phyloP scores from a whole-genome alignment of 805 yeast species.

The Kuraishia molischiana region DNA sequence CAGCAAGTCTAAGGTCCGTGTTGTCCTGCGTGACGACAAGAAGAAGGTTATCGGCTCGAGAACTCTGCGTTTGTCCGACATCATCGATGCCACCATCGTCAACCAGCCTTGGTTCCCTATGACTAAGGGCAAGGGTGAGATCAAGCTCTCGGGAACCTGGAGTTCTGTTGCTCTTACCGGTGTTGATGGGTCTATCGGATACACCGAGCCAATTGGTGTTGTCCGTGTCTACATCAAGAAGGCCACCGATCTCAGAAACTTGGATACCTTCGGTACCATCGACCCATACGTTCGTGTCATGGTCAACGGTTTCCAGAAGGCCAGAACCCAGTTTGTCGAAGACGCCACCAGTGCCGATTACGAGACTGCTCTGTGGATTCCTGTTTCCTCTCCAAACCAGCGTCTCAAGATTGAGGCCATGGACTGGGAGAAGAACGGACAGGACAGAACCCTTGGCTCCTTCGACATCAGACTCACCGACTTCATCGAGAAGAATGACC shows the following conservation, averaged over 20 bases:
- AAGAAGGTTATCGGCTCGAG: conserved; percentile 50
- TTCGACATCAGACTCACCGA: conserved; percentile 62
- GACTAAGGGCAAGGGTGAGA: conserved; percentile 59
- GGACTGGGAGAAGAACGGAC: conserved; percentile 77
- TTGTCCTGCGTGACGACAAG: conserved; percentile 55
- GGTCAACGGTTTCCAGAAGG: conserved; percentile 66
- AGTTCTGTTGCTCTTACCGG: conserved; percentile 71
- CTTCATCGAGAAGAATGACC: conserved; percentile 59
- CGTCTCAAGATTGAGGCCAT: conserved; percentile 77
- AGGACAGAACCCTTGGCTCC: conserved; percentile 82
- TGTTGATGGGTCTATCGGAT: conserved; percentile 66
- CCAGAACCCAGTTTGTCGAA: conserved; percentile 63
- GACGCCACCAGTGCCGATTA: conserved; percentile 73
- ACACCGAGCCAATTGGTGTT: conserved; percentile 92
- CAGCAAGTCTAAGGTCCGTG: conserved; percentile 57
- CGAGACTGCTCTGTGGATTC: conserved; percentile 74
- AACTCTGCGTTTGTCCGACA: conserved; percentile 45
- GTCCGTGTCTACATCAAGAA: conserved; percentile 61
- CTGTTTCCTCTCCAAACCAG: conserved; percentile 78
- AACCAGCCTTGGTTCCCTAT: conserved; percentile 74
- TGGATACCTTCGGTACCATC: conserved; percentile 82
- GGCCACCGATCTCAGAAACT: conserved; percentile 70
- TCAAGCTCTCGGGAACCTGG: conserved; percentile 67
- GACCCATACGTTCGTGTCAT: conserved; percentile 86
- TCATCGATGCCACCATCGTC: conserved; percentile 70